These are phyloP conservation scores for Phlyctochytrium bullatum DNA, from an alignment of 192 early-diverging fungal genomes.

Conservation along the genomic window DNA sequence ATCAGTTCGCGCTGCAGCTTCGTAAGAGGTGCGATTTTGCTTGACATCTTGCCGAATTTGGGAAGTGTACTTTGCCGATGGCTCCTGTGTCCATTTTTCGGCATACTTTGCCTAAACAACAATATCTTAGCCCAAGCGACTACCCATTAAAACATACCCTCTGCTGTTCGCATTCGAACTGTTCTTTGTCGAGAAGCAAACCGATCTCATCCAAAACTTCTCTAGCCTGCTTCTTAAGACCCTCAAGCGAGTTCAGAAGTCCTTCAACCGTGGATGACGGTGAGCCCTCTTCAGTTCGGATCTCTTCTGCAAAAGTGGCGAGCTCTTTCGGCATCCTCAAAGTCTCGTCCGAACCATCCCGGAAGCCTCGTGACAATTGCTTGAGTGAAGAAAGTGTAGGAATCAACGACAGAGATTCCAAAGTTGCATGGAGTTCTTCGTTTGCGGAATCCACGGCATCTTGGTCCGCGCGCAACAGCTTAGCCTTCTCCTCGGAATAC, in stretches of 20 bases:
- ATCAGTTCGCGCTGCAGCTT: constrained; percentile 67
- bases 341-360: constrained; percentile 29
- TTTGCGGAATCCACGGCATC: constrained; percentile 79
- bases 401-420: constrained; percentile 87
- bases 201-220: constrained; percentile 66
- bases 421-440: constrained; percentile 73
- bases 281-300: constrained; percentile 38
- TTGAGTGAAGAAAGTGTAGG: constrained; percentile 75
- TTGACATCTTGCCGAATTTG: constrained; percentile 74
- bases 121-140: background rate
- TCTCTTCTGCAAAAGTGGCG: constrained; percentile 57
- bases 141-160: constrained; percentile 47
- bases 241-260: constrained; percentile 65
- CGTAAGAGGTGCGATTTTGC: constrained; percentile 71
- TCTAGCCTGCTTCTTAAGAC: constrained; percentile 60
- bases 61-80: constrained; percentile 71
- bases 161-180: constrained; percentile 74
- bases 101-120: constrained; percentile 58
- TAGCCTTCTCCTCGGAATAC: constrained; percentile 97
- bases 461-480: constrained; percentile 78
- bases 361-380: constrained; percentile 40
- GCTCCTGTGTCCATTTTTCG: constrained; percentile 81
- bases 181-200: constrained; percentile 80
- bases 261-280: constrained; percentile 32
- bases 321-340: constrained; percentile 49